Evolutionary conservation across 2,329 filamentous ascomycete species (phyloP).

Genomic region (Apiospora rasikravindrae): DNA sequence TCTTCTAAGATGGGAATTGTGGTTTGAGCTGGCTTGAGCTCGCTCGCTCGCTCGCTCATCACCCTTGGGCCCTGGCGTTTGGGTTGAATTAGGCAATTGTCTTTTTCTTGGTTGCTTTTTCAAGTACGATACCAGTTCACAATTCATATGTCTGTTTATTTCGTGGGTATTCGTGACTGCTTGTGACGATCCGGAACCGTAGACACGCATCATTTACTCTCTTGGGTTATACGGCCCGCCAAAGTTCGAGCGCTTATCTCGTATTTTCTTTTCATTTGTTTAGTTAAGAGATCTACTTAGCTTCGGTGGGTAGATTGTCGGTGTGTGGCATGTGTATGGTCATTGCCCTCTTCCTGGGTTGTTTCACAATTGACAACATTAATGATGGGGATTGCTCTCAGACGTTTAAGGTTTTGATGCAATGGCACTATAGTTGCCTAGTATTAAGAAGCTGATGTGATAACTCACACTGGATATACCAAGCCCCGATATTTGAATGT

Average conservation of each 20-base stretch:
- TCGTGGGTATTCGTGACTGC: neutral
- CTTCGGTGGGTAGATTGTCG: neutral
- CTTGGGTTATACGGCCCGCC: too few species aligned
- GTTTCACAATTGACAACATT: too few species aligned
- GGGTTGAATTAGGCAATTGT: neutral
- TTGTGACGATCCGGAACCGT: neutral
- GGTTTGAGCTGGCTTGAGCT: neutral
- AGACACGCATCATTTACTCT: too few species aligned
- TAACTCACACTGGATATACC: neutral
- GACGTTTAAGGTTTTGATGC: too few species aligned
- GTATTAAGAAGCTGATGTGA: too few species aligned
- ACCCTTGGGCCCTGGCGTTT: neutral
- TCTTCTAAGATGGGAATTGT: constrained; percentile 34
- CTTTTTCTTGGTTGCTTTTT: neutral
- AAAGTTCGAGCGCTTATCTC: neutral
- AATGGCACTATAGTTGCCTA: too few species aligned
- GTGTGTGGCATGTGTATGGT: neutral
- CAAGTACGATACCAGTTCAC: constrained; percentile 9
- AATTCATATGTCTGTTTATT: neutral
- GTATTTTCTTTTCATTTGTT: neutral
- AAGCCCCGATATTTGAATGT: too few species aligned
- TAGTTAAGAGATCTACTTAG: neutral
- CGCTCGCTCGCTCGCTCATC: neutral
- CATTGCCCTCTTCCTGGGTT: too few species aligned
- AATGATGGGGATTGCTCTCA: too few species aligned